Evolutionary conservation across 2,329 filamentous ascomycete genomes (phyloP), one percentile per base, ranked within the genome.

Genomic region (Cladosporium phlei): DNA sequence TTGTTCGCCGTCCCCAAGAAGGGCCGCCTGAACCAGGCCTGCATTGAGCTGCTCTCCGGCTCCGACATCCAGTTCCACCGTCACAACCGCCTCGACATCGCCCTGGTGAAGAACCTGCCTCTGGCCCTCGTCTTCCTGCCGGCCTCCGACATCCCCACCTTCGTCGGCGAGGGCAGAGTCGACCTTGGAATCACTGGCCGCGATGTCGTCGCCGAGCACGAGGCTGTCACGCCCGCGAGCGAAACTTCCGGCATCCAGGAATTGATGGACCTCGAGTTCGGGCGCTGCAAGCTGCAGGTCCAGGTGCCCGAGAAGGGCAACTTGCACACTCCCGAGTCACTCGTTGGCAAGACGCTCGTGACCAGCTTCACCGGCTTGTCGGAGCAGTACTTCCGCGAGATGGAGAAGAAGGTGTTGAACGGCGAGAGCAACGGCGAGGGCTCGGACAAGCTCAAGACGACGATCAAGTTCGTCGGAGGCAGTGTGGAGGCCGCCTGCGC

Each of bases 1-100:
- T 80, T 97, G 53, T 96, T 98, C 66, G 93, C 93, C 52, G 88
- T 98, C n/a, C 93, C 93, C 51, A 98, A 98, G 74, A 98, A 98
- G 85, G 93, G 93, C 54, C 87, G 93, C 47, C 82, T 98, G 46
- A 86, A 96, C 69, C 80, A 88, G 70, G 82, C 88, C 49, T 82
- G 87, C 46, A 80, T 98, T 40, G 89, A 97, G 66, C 83, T 98
- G 42, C 85, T 98, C 46, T 79, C 90, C 63, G 93, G 93, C 55
- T 88, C 86, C 60, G 93, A 98, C 68, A 91, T 98, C 60, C 89
- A 98, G 68, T 98, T 98, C 74, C 84, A 87, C 66, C 85, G 93
- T 63, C 89, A 96, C 74, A 89, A 86, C 66, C 85, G 93, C 49
- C 86, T 97, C 60, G 93, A 98, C 68, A 96, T 98, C 63, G 93